A percentile compares a stretch with the other conserved stretches of the same genome.
Evolutionary conservation across 306 rosid genomes (phyloP).

Genomic region (Begonia loranthoides): DNA sequence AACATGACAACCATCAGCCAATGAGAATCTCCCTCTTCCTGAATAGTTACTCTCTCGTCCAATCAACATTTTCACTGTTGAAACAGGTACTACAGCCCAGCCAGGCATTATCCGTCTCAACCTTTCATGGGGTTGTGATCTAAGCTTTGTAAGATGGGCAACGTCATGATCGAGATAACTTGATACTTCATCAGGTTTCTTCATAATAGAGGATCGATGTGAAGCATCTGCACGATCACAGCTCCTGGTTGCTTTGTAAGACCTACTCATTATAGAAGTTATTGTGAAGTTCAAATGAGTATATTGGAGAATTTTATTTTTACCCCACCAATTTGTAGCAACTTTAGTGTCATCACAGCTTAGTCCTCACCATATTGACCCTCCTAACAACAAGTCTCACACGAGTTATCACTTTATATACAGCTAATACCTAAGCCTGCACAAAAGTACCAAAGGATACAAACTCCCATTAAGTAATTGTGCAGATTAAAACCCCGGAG

Average conservation of each 20-base stretch:
- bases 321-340: neutral
- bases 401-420: too few species aligned
- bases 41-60: conserved; percentile 65
- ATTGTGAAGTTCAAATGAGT: neutral
- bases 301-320: neutral
- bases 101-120: conserved; percentile 34
- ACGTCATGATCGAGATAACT: conserved; percentile 45
- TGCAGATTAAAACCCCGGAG: too few species aligned
- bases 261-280: conserved; percentile 27
- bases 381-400: too few species aligned
- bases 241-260: conserved; percentile 13
- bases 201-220: conserved; percentile 14
- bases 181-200: conserved; percentile 10
- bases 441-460: too few species aligned
- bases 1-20: conserved; percentile 75
- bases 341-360: conserved; percentile 1
- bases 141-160: conserved; percentile 54
- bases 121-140: conserved; percentile 46
- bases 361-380: neutral
- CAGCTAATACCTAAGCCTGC: too few species aligned
- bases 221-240: conserved; percentile 15
- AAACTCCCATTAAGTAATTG: too few species aligned
- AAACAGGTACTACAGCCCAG: conserved; percentile 39
- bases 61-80: conserved; percentile 74
- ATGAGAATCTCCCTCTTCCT: conserved; percentile 71